A percentile compares a stretch with the other conserved stretches of the same genome.
Evolutionary conservation across 139 green algal genomes (phyloP).

Genomic region (Ettlia oleoabundans): DNA sequence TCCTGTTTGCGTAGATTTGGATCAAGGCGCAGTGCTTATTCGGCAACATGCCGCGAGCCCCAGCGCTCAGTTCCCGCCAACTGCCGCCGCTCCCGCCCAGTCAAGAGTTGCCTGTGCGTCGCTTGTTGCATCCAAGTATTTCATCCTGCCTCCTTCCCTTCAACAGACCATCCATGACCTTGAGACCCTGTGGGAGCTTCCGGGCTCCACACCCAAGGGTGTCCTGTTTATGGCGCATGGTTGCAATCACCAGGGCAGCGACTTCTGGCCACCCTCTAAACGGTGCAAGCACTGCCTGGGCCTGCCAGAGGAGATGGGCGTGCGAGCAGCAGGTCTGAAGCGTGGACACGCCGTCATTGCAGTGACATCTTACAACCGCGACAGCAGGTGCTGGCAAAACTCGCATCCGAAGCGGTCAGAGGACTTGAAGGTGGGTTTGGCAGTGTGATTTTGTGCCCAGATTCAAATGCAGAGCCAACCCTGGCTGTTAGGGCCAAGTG

Average conservation of each 20-base stretch:
- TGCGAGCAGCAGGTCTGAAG: slow-evolving; percentile 50
- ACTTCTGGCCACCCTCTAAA: slow-evolving; percentile 56
- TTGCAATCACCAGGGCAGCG: slow-evolving; percentile 64
- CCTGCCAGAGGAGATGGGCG: slow-evolving; percentile 68
- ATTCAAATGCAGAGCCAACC: no score
- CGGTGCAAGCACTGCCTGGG: slow-evolving; percentile 62
- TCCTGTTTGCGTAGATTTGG: neutral
- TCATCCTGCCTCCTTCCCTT: neutral
- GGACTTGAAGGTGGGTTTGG: slow-evolving; percentile 15
- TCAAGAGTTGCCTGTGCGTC: neutral
- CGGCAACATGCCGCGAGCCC: no score
- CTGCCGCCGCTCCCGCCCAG: neutral
- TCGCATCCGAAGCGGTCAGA: slow-evolving; percentile 1
- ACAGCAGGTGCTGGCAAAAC: slow-evolving; percentile 62
- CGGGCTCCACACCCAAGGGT: neutral
- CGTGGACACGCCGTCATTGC: slow-evolving; percentile 56
- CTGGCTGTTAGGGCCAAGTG: no score
- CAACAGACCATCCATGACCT: neutral
- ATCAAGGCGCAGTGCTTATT: neutral
- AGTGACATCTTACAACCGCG: slow-evolving; percentile 50
- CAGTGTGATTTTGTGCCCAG: no score
- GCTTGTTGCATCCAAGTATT: neutral
- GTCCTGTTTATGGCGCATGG: slow-evolving; percentile 52
- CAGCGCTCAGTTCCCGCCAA: neutral
- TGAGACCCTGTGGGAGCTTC: slow-evolving; percentile 30